Conservation (phyloP, 495 filamentous ascomycete genomes). For the Annulohypoxylon bovei region DNA sequence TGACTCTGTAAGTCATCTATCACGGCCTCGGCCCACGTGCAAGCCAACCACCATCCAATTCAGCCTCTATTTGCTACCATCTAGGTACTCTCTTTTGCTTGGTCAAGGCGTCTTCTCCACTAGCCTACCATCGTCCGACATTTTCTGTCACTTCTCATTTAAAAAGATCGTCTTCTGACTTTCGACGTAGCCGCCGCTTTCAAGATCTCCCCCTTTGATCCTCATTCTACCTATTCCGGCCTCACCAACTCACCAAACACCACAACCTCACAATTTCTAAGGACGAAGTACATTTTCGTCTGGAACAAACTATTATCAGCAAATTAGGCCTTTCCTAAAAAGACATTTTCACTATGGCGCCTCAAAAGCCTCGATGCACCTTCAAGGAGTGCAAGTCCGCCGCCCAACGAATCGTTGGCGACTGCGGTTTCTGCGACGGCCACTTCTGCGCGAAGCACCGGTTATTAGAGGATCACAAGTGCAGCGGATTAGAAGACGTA, state of each 20-base stretch:
- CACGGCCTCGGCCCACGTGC: conserved; percentile 28
- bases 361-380: conserved; percentile 85
- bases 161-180: conserved; percentile 37
- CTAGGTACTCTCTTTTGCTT: conserved; percentile 37
- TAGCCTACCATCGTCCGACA: conserved; percentile 24
- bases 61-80: conserved; percentile 22
- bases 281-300: not conserved
- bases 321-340: not conserved
- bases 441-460: conserved; percentile 95
- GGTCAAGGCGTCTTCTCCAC: conserved; percentile 44
- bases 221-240: conserved; percentile 38
- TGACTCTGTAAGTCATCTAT: conserved; percentile 36
- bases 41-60: conserved; percentile 21
- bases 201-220: conserved; percentile 48
- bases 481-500: conserved; percentile 89
- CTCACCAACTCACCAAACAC: conserved; percentile 36
- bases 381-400: conserved; percentile 87
- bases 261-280: conserved; percentile 27
- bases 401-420: conserved; percentile 91
- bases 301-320: not conserved
- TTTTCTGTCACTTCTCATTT: conserved; percentile 32
- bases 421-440: conserved; percentile 93
- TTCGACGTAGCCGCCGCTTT: conserved; percentile 26
- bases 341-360: conserved; percentile 58
- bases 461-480: conserved; percentile 92